phyloP scores from a whole-genome alignment of 345 rosid species.

The Hibiscus trionum region DNA sequence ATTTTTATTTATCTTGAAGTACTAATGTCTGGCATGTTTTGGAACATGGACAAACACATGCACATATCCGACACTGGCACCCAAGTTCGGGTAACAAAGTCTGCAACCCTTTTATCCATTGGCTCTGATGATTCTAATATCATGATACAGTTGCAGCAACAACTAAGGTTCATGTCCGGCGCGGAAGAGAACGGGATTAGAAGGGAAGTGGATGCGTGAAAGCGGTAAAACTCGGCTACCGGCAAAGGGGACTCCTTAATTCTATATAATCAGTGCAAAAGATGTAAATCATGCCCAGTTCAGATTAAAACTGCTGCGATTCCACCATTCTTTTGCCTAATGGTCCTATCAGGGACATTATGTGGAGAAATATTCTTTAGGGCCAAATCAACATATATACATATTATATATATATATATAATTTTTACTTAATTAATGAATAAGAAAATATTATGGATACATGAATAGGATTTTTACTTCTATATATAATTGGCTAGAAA shows the following conservation, averaged over 20 bases:
- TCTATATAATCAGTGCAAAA: slow-evolving; percentile 21
- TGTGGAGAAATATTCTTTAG: slow-evolving; percentile 3
- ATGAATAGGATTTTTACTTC: neutral
- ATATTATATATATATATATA: neutral
- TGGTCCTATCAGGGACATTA: neutral
- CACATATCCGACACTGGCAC: neutral
- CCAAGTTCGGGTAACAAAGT: neutral
- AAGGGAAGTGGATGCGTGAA: slow-evolving; percentile 32
- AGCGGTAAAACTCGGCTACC: neutral
- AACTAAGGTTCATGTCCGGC: slow-evolving; percentile 38
- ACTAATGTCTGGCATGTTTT: neutral
- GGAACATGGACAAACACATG: neutral
- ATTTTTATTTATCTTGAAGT: neutral
- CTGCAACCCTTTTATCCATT: neutral
- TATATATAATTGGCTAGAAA: neutral
- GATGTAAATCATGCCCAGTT: slow-evolving; percentile 21
- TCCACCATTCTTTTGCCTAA: slow-evolving; percentile 16
- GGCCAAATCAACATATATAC: neutral
- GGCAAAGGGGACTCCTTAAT: slow-evolving; percentile 13
- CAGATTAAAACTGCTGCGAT: neutral
- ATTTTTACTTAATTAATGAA: slow-evolving; percentile 6
- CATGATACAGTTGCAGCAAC: slow-evolving; percentile 56
- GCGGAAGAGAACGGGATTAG: slow-evolving; percentile 43
- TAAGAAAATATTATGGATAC: slow-evolving; percentile 13
- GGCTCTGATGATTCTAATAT: slow-evolving; percentile 4